phyloP scores from a whole-genome alignment of 202 grass and related monocot species.

The Schoenoplectus tabernaemontani region DNA sequence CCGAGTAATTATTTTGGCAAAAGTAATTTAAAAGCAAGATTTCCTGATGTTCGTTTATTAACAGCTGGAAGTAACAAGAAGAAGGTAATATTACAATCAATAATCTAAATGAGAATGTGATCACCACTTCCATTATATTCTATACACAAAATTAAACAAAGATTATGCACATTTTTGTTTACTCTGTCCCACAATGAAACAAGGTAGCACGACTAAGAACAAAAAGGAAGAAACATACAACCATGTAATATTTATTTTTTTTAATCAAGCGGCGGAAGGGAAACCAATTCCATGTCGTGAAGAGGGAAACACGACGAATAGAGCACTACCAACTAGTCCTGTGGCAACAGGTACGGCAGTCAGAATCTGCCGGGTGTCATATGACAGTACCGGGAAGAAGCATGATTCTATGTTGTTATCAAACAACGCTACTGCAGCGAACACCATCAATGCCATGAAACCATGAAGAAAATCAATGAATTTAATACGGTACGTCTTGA shows the following conservation, averaged over 20 bases:
- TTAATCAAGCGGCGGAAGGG: conserved; percentile 26
- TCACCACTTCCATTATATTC: not conserved
- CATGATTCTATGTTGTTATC: conserved; percentile 45
- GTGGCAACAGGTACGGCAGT: conserved; percentile 38
- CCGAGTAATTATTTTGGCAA: too few relatives aligned
- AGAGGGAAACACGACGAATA: conserved; percentile 47
- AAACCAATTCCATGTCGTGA: conserved; percentile 57
- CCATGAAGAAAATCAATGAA: conserved; percentile 62
- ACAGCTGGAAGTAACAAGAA: not conserved
- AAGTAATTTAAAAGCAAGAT: not conserved
- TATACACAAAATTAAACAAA: not conserved
- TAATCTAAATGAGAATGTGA: not conserved
- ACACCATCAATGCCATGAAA: conserved; percentile 39
- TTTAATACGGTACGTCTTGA: conserved; percentile 21
- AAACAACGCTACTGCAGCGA: conserved; percentile 45
- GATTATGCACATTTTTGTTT: not conserved
- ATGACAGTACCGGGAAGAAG: conserved; percentile 45
- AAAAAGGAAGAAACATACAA: not conserved
- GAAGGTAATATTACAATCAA: not conserved
- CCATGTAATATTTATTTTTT: not conserved
- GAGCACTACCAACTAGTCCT: conserved; percentile 39
- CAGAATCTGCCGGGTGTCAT: conserved; percentile 42
- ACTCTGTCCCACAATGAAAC: not conserved
- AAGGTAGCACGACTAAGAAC: not conserved
- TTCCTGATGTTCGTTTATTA: not conserved